Base-by-base conservation (phyloP, 352 stramenopile species). In the Phytopythium sindhum region DNA sequence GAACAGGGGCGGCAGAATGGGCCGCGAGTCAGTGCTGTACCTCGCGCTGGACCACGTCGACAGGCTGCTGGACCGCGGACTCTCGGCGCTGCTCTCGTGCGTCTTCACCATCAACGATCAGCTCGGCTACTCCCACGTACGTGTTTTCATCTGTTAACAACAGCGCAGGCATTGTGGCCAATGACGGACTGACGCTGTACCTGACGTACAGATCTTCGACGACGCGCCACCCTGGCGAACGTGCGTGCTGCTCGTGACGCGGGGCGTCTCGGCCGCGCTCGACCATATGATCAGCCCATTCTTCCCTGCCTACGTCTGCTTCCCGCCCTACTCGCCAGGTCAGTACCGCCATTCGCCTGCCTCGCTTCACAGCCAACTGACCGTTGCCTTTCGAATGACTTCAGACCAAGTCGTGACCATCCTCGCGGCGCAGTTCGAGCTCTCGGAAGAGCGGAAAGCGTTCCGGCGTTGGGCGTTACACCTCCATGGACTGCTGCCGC, bases 81-180 rank as follows among this genome's bases (percentile, higher is more conserved):
- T 91, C 10, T 65, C 63, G 11, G 74, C 79, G 41, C 61, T 93
- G 44, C 55, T 93, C 44, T 78, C 77, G 29, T 91, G 85, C 66
- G 60, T 89, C 24, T 87, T 83, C 60, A 79, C 80, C 23, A 83
- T 93, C 47, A 90, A 86, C 50, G 78, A 90, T 50, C 82, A 91
- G 44, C 74, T 88, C 33, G 67, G 69, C 44, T 88, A 80, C 57
- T 60, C 86, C 23, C 77, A 86, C 66, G 80, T 90, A 58, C 54
- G 64, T 77, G 9, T 0, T 8, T 14, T 4, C 17, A 2, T 19
- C 7, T n/a, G 14, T 23, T 28, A 42, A 10, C 14, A 4, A 15
- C 42, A 17, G 24, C 7, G 47, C 8, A 31, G 33, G 15, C n/a
- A 9, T 35, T 12, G 9, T 51, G 12, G 2, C 1, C 29, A 17